Evolutionary conservation across 805 yeast species (phyloP).

Genomic region (Zygosaccharomyces bailii): DNA sequence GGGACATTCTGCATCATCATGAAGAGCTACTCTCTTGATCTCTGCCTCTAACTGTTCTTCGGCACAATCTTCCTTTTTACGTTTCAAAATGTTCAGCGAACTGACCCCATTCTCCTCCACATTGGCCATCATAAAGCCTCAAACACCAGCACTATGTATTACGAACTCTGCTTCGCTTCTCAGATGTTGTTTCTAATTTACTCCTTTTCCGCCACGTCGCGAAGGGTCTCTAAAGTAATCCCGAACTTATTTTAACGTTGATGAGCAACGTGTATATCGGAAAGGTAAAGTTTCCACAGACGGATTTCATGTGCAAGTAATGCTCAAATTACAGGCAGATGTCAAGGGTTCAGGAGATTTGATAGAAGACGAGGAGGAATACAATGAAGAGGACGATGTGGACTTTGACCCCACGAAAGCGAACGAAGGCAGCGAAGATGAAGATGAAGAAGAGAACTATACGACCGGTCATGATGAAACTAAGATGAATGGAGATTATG

Average conservation of each 20-base stretch:
- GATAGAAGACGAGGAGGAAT: constrained; percentile 29
- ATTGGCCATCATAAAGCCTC: constrained; percentile 14
- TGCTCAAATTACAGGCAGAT: not conserved
- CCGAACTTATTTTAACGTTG: not conserved
- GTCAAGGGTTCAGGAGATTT: constrained; percentile 10
- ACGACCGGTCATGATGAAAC: constrained; percentile 38
- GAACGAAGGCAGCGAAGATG: constrained; percentile 32
- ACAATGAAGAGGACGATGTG: constrained; percentile 39
- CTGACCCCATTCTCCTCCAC: constrained; percentile 17
- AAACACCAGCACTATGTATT: not conserved
- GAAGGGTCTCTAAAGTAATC: constrained; percentile 1
- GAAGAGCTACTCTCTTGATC: constrained; percentile 67
- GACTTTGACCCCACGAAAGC: constrained; percentile 38
- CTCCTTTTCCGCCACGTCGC: constrained; percentile 11
- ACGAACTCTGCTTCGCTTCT: not conserved
- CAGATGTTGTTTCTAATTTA: not conserved
- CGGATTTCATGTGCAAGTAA: not conserved
- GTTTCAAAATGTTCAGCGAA: constrained; percentile 44
- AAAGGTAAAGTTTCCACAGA: not conserved
- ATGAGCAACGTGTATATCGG: not conserved
- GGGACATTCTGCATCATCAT: constrained; percentile 51
- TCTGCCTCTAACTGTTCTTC: constrained; percentile 45
- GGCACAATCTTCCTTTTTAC: constrained; percentile 62
- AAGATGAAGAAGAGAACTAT: constrained; percentile 35
- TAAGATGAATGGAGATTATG: constrained; percentile 37